These are phyloP conservation scores for Diophrys sp. DNA, from an alignment of 73 alveolate genomes.

Conservation along the genomic window DNA sequence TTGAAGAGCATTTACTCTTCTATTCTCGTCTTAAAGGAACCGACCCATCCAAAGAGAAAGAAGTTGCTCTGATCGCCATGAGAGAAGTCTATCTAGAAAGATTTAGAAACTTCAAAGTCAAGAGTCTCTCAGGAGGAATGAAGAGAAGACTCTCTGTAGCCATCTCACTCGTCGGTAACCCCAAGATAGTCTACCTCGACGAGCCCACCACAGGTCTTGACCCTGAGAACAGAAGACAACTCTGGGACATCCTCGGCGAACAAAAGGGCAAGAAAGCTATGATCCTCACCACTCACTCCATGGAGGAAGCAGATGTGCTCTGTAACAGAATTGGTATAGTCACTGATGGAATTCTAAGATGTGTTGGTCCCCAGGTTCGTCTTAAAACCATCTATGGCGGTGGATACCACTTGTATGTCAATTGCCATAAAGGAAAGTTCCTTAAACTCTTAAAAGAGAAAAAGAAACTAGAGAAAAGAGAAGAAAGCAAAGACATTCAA, in stretches of 20 bases:
- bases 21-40: slow-evolving; percentile 86
- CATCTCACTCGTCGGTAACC: slow-evolving; percentile 89
- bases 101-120: slow-evolving; percentile 63
- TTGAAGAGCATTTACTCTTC: slow-evolving; percentile 83
- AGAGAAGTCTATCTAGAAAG: slow-evolving; percentile 77
- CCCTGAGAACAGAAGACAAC: slow-evolving; percentile 69
- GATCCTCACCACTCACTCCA: slow-evolving; percentile 86
- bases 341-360: slow-evolving; percentile 39
- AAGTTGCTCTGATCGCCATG: slow-evolving; percentile 70
- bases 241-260: slow-evolving; percentile 69
- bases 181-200: slow-evolving; percentile 81
- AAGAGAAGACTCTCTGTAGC: slow-evolving; percentile 92
- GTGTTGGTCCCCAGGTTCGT: slow-evolving; percentile 30
- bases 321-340: slow-evolving; percentile 59
- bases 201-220: slow-evolving; percentile 87
- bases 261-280: slow-evolving; percentile 58
- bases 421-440: slow-evolving; percentile 35
- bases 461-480: slow-evolving; percentile 18
- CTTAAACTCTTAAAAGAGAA: not conserved
- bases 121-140: slow-evolving; percentile 91
- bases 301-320: slow-evolving; percentile 89
- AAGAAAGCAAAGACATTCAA: not conserved
- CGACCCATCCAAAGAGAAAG: slow-evolving; percentile 62
- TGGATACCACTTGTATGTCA: slow-evolving; percentile 53
- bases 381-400: slow-evolving; percentile 53